Evolutionary conservation across 768 basidiomycete species (phyloP).

Genomic region (Hygrocybe punicea): DNA sequence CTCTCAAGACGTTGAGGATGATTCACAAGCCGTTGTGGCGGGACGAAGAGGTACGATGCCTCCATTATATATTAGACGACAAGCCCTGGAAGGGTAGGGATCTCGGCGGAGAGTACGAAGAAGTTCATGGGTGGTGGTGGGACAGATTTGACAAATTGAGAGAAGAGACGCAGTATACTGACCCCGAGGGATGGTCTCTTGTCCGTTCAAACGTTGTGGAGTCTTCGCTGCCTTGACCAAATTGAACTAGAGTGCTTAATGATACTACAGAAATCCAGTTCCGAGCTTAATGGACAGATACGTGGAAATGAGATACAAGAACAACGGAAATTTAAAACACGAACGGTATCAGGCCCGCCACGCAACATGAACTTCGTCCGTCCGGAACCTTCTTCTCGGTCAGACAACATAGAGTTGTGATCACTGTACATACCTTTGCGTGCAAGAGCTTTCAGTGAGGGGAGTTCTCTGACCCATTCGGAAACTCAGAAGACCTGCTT

Average conservation of each 20-base stretch:
- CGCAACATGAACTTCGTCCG: not conserved
- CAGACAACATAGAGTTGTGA: not conserved
- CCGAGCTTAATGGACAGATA: not conserved
- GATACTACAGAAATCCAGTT: not conserved
- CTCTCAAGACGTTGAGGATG: constrained; percentile 77
- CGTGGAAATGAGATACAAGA: no score
- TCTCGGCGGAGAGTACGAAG: constrained; percentile 45
- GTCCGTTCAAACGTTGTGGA: constrained; percentile 49
- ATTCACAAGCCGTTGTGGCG: constrained; percentile 77
- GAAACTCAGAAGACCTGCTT: constrained; percentile 88
- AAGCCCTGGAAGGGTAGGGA: constrained; percentile 76
- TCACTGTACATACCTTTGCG: constrained; percentile 68
- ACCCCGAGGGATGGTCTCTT: constrained; percentile 50
- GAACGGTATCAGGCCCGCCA: not conserved
- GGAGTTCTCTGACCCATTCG: constrained; percentile 86
- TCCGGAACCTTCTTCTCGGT: not conserved
- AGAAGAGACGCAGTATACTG: constrained; percentile 40
- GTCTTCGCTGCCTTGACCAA: constrained; percentile 10
- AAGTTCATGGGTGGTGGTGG: constrained; percentile 80
- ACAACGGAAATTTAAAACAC: not conserved
- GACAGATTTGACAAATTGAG: constrained; percentile 51
- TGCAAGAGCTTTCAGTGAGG: constrained; percentile 78
- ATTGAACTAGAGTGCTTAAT: not conserved
- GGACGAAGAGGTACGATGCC: constrained; percentile 78
- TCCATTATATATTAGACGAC: constrained; percentile 83